A percentile compares a stretch with the other conserved stretches of the same genome.
Evolutionary conservation across 2,329 filamentous ascomycete genomes (phyloP).

Genomic region (Colletotrichum sojae): DNA sequence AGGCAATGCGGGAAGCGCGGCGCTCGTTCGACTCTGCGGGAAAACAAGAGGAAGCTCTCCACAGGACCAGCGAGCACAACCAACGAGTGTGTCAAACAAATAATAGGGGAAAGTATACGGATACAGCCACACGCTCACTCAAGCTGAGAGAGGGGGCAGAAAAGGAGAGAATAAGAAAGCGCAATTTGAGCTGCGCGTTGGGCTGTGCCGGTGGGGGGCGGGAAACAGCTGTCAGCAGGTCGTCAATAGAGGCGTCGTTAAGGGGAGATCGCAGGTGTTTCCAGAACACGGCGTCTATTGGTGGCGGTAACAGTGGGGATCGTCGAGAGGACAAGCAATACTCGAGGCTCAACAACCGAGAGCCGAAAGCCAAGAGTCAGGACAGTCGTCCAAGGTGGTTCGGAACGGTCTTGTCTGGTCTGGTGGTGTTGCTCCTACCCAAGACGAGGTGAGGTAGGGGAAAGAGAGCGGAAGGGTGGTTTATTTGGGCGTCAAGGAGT

Average conservation of each 20-base stretch:
- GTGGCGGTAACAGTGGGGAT: slow-evolving; percentile 29
- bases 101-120: neutral
- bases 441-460: slow-evolving; percentile 4
- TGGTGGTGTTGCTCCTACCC: neutral
- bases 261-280: slow-evolving; percentile 41
- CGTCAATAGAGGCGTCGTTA: slow-evolving; percentile 28
- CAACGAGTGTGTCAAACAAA: neutral
- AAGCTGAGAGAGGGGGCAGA: neutral
- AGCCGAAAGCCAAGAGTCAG: neutral
- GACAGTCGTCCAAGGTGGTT: neutral
- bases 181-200: slow-evolving; percentile 15
- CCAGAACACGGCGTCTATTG: slow-evolving; percentile 41
- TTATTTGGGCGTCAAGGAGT: slow-evolving; percentile 28
- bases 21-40: neutral
- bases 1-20: slow-evolving; percentile 40
- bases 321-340: slow-evolving; percentile 1
- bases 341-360: slow-evolving; percentile 11
- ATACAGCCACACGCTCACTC: neutral
- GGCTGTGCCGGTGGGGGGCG: slow-evolving; percentile 6
- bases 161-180: slow-evolving; percentile 24
- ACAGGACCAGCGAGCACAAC: neutral
- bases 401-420: neutral
- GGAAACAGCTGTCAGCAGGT: neutral
- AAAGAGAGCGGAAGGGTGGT: neutral
- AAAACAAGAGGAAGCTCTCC: neutral